A percentile compares a stretch with the other conserved stretches of the same genome.
These are phyloP conservation scores for Laetiporus sulphureus DNA, from an alignment of 1,284 basidiomycete genomes.

Conservation along the genomic window DNA sequence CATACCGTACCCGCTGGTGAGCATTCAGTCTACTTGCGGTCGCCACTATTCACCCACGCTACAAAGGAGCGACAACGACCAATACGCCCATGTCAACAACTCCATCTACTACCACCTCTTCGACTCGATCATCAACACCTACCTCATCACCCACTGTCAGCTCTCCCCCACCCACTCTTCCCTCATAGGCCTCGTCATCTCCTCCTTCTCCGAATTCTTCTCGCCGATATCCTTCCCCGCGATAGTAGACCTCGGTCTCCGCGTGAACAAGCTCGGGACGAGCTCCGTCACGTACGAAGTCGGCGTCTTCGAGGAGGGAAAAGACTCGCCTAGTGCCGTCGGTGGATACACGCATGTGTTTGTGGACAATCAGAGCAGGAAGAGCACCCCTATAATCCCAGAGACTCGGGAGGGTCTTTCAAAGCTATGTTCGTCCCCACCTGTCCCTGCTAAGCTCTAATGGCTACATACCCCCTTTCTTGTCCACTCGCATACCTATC, in stretches of 20 bases:
- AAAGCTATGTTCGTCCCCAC: too few species aligned
- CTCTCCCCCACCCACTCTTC: conserved; percentile 31
- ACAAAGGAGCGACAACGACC: conserved; percentile 71
- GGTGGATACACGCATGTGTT: conserved; percentile 82
- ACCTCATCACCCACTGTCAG: conserved; percentile 54
- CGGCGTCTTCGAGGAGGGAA: conserved; percentile 54
- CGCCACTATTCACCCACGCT: neutral
- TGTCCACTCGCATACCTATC: too few species aligned
- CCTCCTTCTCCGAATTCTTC: conserved; percentile 69
- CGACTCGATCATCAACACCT: conserved; percentile 71
- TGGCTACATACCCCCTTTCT: too few species aligned
- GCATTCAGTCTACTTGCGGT: conserved; percentile 13
- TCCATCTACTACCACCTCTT: conserved; percentile 74
- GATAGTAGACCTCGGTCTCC: conserved; percentile 57
- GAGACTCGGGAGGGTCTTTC: conserved; percentile 36
- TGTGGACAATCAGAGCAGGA: conserved; percentile 50
- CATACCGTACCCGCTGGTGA: conserved; percentile 66
- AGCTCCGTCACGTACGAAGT: conserved; percentile 74
- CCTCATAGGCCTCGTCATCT: conserved; percentile 65
- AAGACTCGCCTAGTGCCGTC: conserved; percentile 48
- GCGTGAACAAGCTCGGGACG: conserved; percentile 55
- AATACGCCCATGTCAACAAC: conserved; percentile 75
- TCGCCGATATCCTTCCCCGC: conserved; percentile 63
- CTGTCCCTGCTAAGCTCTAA: too few species aligned
- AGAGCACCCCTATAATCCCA: conserved; percentile 40